Percentiles rank a stretch among this genome's conserved stretches.
These are phyloP conservation scores for Torrubiella hemipterigena DNA, from an alignment of 2,329 filamentous ascomycete species.

Conservation along the genomic window DNA sequence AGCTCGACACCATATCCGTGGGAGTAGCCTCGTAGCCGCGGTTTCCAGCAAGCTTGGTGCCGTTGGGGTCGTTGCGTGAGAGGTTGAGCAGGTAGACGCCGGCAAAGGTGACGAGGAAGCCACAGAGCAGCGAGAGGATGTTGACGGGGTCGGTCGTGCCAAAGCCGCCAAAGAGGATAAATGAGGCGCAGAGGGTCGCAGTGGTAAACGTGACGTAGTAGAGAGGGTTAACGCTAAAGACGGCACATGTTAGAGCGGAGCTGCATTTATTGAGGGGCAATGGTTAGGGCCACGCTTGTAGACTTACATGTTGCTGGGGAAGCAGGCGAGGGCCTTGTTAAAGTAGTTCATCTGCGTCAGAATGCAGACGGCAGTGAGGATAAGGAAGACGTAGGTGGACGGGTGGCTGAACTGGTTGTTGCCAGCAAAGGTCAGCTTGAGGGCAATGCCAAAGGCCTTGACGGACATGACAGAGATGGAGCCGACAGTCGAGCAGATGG, in stretches of 20 bases:
- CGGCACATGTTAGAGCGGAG: conserved; percentile 6
- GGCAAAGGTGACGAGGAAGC: conserved; percentile 89
- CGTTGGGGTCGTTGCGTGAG: conserved; percentile 83
- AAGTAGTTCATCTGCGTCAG: conserved; percentile 99
- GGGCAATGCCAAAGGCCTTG: conserved; percentile 94
- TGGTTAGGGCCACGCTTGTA: neutral
- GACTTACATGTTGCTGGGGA: conserved; percentile 89
- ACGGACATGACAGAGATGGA: conserved; percentile 98
- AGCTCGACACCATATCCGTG: conserved; percentile 79
- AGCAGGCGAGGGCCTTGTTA: conserved; percentile 95
- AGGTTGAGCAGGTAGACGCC: conserved; percentile 94
- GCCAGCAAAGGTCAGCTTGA: conserved; percentile 86
- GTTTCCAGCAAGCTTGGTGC: conserved; percentile 51
- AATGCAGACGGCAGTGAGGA: conserved; percentile 86
- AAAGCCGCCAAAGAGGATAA: conserved; percentile 92
- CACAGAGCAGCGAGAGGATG: conserved; percentile 82
- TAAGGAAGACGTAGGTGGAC: conserved; percentile 95
- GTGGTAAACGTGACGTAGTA: conserved; percentile 99
- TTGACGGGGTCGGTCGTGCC: conserved; percentile 89
- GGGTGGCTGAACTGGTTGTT: conserved; percentile 94
- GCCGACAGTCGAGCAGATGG: conserved; percentile 93
- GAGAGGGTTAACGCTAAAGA: conserved; percentile 85
- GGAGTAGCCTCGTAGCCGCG: conserved; percentile 67
- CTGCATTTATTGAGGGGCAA: neutral
- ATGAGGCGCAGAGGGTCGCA: conserved; percentile 84